phyloP scores from a whole-genome alignment of 1,284 basidiomycete genomes.

The Neolentinus lepideus region DNA sequence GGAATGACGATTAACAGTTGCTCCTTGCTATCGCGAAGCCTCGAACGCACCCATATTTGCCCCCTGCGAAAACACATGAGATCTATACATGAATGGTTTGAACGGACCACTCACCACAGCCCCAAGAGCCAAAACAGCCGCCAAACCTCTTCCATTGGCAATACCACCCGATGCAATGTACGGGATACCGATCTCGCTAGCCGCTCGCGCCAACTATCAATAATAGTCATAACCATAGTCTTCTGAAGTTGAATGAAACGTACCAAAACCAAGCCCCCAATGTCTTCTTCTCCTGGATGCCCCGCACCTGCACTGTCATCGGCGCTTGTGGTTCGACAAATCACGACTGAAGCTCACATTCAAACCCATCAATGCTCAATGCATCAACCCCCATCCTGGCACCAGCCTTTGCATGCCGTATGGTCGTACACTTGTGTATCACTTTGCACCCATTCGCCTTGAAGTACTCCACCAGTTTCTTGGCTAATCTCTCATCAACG shows the following conservation, averaged over 20 bases:
- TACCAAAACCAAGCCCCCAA: constrained; percentile 86
- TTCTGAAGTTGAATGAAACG: constrained; percentile 11
- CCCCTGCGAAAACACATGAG: constrained; percentile 37
- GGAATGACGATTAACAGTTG: constrained; percentile 3
- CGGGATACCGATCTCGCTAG: constrained; percentile 78
- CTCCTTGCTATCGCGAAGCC: constrained; percentile 3
- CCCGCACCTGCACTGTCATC: constrained; percentile 59
- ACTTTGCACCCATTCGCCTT: constrained; percentile 75
- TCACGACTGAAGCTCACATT: constrained; percentile 44
- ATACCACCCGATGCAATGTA: constrained; percentile 89
- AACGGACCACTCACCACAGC: constrained; percentile 50
- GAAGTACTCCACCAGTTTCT: constrained; percentile 65
- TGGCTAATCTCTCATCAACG: constrained; percentile 1
- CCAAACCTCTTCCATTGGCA: constrained; percentile 78
- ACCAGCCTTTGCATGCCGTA: constrained; percentile 82
- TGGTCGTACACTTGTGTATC: constrained; percentile 89
- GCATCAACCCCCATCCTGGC: constrained; percentile 79
- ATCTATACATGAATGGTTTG: neutral
- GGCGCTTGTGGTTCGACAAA: constrained; percentile 1
- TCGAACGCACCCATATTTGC: constrained; percentile 74
- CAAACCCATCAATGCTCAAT: constrained; percentile 85
- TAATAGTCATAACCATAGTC: neutral
- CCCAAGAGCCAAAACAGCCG: constrained; percentile 77
- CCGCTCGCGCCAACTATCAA: constrained; percentile 75
- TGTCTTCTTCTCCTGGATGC: constrained; percentile 93